Conservation (phyloP, 2,329 filamentous ascomycete genomes). For the Mariannaea sp. region DNA sequence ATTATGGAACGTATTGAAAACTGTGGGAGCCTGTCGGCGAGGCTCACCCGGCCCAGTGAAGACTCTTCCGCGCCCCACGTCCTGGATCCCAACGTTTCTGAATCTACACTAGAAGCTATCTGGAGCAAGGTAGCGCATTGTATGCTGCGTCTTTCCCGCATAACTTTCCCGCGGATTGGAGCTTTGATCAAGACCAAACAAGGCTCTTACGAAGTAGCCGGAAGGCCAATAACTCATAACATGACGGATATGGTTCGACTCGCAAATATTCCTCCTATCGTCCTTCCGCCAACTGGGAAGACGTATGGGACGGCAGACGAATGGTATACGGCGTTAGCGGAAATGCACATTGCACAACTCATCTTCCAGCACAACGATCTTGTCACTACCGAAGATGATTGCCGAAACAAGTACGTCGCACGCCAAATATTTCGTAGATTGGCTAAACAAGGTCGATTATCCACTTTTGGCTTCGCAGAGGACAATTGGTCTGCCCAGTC, state of each 20-base stretch:
- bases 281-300: conserved; percentile 34
- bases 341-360: conserved; percentile 46
- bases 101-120: conserved; percentile 40
- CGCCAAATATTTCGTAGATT: conserved; percentile 43
- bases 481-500: background rate
- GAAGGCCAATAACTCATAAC: conserved; percentile 45
- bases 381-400: conserved; percentile 38
- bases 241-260: conserved; percentile 45
- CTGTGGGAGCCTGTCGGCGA: conserved; percentile 35
- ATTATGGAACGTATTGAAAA: conserved; percentile 46
- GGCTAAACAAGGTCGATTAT: conserved; percentile 14
- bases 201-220: conserved; percentile 32
- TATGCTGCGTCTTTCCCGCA: conserved; percentile 46
- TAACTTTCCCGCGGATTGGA: conserved; percentile 46
- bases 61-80: conserved; percentile 34
- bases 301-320: conserved; percentile 39
- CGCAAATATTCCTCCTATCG: conserved; percentile 26
- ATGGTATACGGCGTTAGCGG: conserved; percentile 43
- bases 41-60: conserved; percentile 36
- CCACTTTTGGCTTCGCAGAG: background rate
- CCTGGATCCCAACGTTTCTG: conserved; percentile 42
- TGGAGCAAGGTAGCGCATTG: conserved; percentile 50
- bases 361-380: conserved; percentile 46
- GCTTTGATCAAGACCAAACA: conserved; percentile 39
- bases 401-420: conserved; percentile 41